These are phyloP conservation scores for Eucalyptus marginata DNA, from an alignment of 345 rosid species.

Conservation along the genomic window DNA sequence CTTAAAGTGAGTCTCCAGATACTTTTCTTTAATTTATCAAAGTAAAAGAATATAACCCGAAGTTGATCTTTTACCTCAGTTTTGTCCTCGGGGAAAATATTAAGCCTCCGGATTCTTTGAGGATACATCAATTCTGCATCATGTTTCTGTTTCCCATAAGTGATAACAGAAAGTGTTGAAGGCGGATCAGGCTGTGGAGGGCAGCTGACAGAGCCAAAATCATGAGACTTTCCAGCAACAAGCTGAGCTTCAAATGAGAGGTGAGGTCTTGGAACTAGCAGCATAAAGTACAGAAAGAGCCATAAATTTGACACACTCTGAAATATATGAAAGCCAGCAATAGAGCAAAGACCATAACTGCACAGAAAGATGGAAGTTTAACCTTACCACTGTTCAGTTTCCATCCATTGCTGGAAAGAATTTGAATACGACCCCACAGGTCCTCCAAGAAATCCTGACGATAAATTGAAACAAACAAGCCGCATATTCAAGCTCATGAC, in stretches of 20 bases:
- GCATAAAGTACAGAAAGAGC: neutral
- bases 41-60: neutral
- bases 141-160: slow-evolving; percentile 71
- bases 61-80: slow-evolving; percentile 40
- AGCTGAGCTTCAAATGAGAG: slow-evolving; percentile 97
- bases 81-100: slow-evolving; percentile 80
- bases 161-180: slow-evolving; percentile 29
- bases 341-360: neutral
- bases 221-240: slow-evolving; percentile 92
- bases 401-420: slow-evolving; percentile 76
- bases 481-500: neutral
- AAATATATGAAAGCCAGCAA: neutral
- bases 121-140: slow-evolving; percentile 78
- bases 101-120: slow-evolving; percentile 80
- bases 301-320: neutral
- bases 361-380: neutral
- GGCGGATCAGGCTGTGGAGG: slow-evolving; percentile 66
- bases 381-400: slow-evolving; percentile 79
- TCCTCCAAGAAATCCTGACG: slow-evolving; percentile 95
- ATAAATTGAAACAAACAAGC: neutral
- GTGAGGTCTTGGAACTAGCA: slow-evolving; percentile 91
- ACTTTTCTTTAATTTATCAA: neutral
- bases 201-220: slow-evolving; percentile 55
- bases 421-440: slow-evolving; percentile 69
- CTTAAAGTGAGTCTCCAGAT: neutral